Conservation (phyloP, 768 basidiomycete genomes). For the Podaxis sp. region DNA sequence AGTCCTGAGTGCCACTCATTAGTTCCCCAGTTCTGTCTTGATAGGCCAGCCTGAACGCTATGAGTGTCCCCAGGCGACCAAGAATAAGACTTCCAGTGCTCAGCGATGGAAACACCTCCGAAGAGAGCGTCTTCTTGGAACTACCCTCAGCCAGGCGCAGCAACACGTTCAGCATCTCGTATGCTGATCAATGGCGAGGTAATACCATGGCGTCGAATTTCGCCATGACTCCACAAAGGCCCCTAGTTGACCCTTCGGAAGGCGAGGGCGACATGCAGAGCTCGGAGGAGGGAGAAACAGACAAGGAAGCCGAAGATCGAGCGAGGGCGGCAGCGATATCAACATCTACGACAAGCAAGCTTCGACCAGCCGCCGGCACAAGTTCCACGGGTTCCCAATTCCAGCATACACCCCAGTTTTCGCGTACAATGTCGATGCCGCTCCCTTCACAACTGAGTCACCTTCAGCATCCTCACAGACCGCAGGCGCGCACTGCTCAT, state of each 20-base stretch:
- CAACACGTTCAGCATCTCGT: conserved; percentile 61
- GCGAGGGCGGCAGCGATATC: background rate
- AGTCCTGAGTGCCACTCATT: background rate
- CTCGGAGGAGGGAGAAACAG: conserved; percentile 11
- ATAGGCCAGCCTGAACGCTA: conserved; percentile 14
- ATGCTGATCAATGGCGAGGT: conserved; percentile 33
- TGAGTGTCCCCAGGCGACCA: conserved; percentile 39
- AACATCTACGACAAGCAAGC: background rate
- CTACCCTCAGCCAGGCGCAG: conserved; percentile 31
- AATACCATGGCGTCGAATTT: conserved; percentile 25
- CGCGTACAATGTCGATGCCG: conserved; percentile 78
- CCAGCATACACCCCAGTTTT: conserved; percentile 50
- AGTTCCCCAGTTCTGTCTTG: conserved; percentile 1
- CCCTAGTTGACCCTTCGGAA: conserved; percentile 5
- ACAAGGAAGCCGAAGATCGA: conserved; percentile 8
- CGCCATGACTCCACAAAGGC: background rate
- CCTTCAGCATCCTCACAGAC: conserved; percentile 66
- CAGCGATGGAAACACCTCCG: conserved; percentile 16
- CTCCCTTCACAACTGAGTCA: conserved; percentile 76
- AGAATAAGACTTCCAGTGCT: conserved; percentile 37
- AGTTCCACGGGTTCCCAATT: conserved; percentile 23
- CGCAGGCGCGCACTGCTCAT: conserved; percentile 16
- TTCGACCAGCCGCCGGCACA: background rate
- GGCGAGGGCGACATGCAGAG: conserved; percentile 5
- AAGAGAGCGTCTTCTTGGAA: conserved; percentile 44